Conservation (phyloP, 2,329 filamentous ascomycete genomes). For the Pseudovirgaria hyperparasitica region DNA sequence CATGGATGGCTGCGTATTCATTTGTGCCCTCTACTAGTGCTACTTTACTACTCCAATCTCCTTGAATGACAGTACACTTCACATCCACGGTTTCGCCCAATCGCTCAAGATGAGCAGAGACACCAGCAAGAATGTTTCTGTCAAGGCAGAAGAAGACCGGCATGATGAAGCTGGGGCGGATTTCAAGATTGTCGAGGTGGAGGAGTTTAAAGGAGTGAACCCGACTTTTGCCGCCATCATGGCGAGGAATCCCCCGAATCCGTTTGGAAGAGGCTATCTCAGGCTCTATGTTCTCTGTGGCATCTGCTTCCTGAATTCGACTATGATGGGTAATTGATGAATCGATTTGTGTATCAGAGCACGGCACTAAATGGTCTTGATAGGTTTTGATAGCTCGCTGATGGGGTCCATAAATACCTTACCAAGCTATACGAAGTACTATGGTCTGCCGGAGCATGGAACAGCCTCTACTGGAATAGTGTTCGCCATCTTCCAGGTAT, state of each 20-base stretch:
- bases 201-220: no score
- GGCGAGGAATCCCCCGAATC: conserved; percentile 12
- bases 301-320: conserved; percentile 20
- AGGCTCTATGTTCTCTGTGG: conserved; percentile 17
- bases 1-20: no score
- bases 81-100: no score
- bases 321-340: conserved; percentile 25
- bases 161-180: no score
- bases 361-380: conserved; percentile 1
- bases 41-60: no score
- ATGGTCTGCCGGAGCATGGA: conserved; percentile 21
- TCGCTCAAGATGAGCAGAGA: no score
- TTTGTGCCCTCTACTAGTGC: no score
- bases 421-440: conserved; percentile 30
- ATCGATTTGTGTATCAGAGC: neutral
- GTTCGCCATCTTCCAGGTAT: conserved; percentile 30
- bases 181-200: no score
- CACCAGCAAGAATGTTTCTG: no score
- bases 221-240: conserved; percentile 11
- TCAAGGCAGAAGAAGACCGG: no score
- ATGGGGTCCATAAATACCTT: conserved; percentile 34
- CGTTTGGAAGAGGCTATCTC: conserved; percentile 13
- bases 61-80: no score
- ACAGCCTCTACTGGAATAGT: conserved; percentile 31
- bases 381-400: conserved; percentile 30